phyloP scores from a whole-genome alignment of 768 basidiomycete species.

The Mycena polygramma region DNA sequence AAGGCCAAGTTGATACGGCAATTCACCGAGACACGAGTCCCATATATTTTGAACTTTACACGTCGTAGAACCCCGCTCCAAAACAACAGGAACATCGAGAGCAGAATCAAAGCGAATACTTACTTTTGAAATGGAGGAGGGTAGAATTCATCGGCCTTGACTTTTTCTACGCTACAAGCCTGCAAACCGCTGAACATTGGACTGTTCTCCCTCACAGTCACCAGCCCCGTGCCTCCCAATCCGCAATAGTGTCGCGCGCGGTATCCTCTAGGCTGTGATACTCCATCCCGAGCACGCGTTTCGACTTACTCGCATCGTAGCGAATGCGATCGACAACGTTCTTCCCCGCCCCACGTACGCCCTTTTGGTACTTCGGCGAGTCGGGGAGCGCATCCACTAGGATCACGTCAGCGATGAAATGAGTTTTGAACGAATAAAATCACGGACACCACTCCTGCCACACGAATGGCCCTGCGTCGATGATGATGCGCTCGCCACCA shows the following conservation, averaged over 20 bases:
- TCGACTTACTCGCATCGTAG: slow-evolving; percentile 46
- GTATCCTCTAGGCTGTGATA: slow-evolving; percentile 48
- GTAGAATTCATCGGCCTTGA: too few species aligned
- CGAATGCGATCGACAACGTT: slow-evolving; percentile 34
- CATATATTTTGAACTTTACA: too few species aligned
- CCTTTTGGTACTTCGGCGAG: slow-evolving; percentile 15
- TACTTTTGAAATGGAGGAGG: too few species aligned
- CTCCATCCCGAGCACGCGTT: slow-evolving; percentile 48
- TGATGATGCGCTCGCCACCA: slow-evolving; percentile 66
- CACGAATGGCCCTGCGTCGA: slow-evolving; percentile 47
- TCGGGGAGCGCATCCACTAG: slow-evolving; percentile 19
- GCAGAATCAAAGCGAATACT: too few species aligned
- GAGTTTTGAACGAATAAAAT: not conserved
- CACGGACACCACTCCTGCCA: slow-evolving; percentile 37
- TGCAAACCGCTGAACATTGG: too few species aligned
- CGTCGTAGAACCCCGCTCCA: too few species aligned
- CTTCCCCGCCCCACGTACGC: slow-evolving; percentile 8
- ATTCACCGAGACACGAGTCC: too few species aligned
- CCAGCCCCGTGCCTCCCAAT: slow-evolving; percentile 52
- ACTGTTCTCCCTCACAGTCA: slow-evolving; percentile 20
- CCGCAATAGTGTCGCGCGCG: slow-evolving; percentile 46
- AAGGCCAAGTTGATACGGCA: too few species aligned
- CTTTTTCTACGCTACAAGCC: too few species aligned
- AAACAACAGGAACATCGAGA: too few species aligned
- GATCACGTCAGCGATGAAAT: not conserved